Conservation (phyloP, 1,284 basidiomycete genomes). For the Mycocalia duriaeana region DNA sequence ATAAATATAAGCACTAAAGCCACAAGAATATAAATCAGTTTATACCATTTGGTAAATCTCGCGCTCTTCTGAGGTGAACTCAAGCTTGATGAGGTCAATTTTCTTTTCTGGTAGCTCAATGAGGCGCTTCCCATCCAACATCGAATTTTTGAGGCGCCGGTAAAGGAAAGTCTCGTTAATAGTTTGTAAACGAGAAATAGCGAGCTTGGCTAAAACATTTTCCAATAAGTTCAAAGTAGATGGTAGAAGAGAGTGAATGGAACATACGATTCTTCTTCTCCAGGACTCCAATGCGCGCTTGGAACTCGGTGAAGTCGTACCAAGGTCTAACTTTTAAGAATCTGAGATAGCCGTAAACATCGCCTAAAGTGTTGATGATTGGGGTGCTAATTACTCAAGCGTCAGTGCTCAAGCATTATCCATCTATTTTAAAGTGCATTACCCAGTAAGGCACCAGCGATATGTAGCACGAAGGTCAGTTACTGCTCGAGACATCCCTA, state of each 20-base stretch:
- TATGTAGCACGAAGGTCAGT: slow-evolving; percentile 37
- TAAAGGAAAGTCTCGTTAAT: slow-evolving; percentile 47
- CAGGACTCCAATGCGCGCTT: slow-evolving; percentile 31
- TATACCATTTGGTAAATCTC: slow-evolving; percentile 50
- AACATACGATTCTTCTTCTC: slow-evolving; percentile 35
- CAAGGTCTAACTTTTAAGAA: slow-evolving; percentile 49
- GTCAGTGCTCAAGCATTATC: slow-evolving; percentile 1
- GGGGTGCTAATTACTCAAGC: slow-evolving; percentile 38
- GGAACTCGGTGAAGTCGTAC: slow-evolving; percentile 48
- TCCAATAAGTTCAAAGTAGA: background rate
- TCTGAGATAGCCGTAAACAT: slow-evolving; percentile 47
- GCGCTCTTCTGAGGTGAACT: slow-evolving; percentile 50
- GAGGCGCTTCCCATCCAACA: slow-evolving; percentile 54
- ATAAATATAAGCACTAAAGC: background rate
- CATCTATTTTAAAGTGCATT: slow-evolving; percentile 1
- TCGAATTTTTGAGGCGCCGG: slow-evolving; percentile 50
- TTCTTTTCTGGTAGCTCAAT: slow-evolving; percentile 54
- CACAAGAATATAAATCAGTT: background rate
- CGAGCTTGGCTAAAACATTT: slow-evolving; percentile 33
- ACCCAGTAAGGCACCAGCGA: slow-evolving; percentile 56
- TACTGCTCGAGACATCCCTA: slow-evolving; percentile 45
- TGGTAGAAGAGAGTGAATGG: background rate
- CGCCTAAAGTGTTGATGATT: slow-evolving; percentile 48
- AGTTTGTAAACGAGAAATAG: slow-evolving; percentile 46
- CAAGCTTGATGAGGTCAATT: slow-evolving; percentile 41